Base-by-base conservation (phyloP, 805 yeast species). In the Nakazawaea anatomiae region DNA sequence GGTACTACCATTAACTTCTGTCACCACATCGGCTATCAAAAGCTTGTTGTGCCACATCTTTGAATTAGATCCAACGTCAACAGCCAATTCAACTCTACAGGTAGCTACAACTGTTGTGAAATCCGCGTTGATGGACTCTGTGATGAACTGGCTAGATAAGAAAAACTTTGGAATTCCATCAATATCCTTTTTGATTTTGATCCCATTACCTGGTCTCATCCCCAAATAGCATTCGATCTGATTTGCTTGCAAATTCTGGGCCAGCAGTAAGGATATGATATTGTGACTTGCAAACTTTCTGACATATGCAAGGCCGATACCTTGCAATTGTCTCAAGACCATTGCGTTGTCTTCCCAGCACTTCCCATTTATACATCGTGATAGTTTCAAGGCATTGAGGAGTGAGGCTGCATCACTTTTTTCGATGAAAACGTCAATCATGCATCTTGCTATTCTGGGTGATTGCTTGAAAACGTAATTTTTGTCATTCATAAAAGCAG, bases 311-410 rank as follows among this genome's bases (percentile, higher is more conserved):
- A 70, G 52, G 0, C 80, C 82, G 25, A 80, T 61, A 5, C 74
- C 76, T 30, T 73, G 73, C 9, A 80, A 48, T 50, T 80, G 85
- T 46, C 72, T 60, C n/a, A 79, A 58, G 4, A 71, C 71, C 58
- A 69, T 66, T 0, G 75, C 60, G 0, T 73, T 58, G 47, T 71
- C 73, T 53, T 77, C 83, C 85, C 85, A 79, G 12, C 80, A 69
- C 52, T 65, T 68, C 0, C 78, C 77, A 43, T 58, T 60, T 1
- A 76, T 51, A 40, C 75, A 71, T 50, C 82, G 61, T 3, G 60
- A 55, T 6, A 80, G 52, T 44, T 61, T 63, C 6, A 79, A 55
- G 2, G 75, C 55, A 42, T 65, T 70, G 27, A 63, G 55, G 42
- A 77, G 59, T 0, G 83, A 75, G 1, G 57, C 55, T 0, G 73